phyloP scores from a whole-genome alignment of 495 filamentous ascomycete species.

The Staphylotrichum longicolle region DNA sequence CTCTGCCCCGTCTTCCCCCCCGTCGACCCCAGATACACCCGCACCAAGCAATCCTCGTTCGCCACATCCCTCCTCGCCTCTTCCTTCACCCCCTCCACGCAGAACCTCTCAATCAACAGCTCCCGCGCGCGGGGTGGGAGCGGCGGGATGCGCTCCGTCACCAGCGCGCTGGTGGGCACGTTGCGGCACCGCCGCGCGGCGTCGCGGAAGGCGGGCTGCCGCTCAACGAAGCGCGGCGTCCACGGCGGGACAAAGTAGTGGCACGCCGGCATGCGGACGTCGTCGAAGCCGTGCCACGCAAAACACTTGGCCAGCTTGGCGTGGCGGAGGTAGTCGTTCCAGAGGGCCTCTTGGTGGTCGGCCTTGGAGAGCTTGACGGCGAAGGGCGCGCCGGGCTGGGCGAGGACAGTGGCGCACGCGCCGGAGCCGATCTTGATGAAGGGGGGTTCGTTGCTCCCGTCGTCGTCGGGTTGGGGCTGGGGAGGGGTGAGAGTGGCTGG shows the following conservation, averaged over 20 bases:
- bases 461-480: neutral
- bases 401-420: neutral
- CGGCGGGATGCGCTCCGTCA: constrained; percentile 5
- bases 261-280: neutral
- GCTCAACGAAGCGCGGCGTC: neutral
- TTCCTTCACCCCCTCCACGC: neutral
- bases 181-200: neutral
- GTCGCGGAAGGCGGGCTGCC: neutral
- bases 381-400: neutral
- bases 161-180: neutral
- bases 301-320: neutral
- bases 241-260: neutral
- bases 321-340: constrained; percentile 1
- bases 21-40: neutral
- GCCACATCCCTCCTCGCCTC: neutral
- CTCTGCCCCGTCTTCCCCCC: neutral
- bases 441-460: neutral
- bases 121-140: neutral
- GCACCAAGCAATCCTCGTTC: constrained; percentile 3
- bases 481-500: too few relatives aligned
- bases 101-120: neutral
- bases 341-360: neutral
- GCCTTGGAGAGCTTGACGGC: constrained; percentile 6
- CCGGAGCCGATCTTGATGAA: constrained; percentile 8
- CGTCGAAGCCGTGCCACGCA: neutral